Base-by-base conservation (phyloP, 2,329 filamentous ascomycete species). In the Emydomyces testavorans region DNA sequence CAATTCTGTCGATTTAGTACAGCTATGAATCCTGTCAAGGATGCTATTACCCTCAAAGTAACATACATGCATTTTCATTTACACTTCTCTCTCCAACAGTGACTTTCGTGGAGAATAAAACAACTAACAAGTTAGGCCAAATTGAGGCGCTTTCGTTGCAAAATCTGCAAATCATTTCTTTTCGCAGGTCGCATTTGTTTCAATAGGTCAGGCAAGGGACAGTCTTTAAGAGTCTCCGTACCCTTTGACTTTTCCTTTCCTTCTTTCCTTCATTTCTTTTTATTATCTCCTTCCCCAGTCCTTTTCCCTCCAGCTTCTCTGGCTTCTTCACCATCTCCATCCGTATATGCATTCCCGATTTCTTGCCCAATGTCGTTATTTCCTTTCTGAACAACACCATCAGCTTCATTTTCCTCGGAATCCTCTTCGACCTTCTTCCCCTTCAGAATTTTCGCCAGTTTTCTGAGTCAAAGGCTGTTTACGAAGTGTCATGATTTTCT, bases 401-500 rank as follows among this genome's bases (percentile, higher is more conserved):
- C 8, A 4, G 24, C 26, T 31, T 41, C 5, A 7, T 15, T 4
- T 11, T 15, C 8, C 6, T 16, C 26, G 21, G 6, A 5, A 7
- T 41, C 39, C 11, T 41, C 39, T 6, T 4, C 13, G 15, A 8
- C 2, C 6, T 31, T 13, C 10, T 21, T 10, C 2, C 39, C 8
- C 16, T n/a, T 29, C 6, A 21, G 8, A 3, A 20, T 31, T 1
- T 31, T 21, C 2, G 4, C 26, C 2, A 31, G 5, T 4, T 7
- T 20, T 20, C 13, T 5, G n/a, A 11, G 36, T 16, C 15, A 35
- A 11, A 20, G 2, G 20, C 10, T 38, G 36, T 4, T 15, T 26
- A 6, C 15, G 36, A 26, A 38, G 10, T 38, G 11, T 10, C 3
- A 52, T 38, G 21, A 56, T 49, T 3, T 48, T 29, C 29, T 47